phyloP scores from a whole-genome alignment of 225 moss, liverwort and hornwort genomes.

The Thuidium tamariscinum region DNA sequence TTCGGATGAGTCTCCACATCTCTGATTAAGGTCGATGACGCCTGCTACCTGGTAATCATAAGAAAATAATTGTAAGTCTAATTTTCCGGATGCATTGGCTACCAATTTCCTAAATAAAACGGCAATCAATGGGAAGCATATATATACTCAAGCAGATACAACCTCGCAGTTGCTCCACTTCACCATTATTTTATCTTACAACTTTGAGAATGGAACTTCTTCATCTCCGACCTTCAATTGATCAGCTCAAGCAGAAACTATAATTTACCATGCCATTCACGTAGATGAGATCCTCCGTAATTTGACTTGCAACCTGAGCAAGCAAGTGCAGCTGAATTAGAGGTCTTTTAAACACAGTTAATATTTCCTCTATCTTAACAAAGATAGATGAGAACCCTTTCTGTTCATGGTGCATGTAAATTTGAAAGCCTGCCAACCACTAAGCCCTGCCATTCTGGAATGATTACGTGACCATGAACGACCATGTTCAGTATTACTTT shows the following conservation, averaged over 20 bases:
- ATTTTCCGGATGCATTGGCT: background rate
- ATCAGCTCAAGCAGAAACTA: background rate
- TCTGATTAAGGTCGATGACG: conserved; percentile 80
- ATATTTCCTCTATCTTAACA: background rate
- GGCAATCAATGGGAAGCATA: background rate
- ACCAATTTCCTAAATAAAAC: background rate
- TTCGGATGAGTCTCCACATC: conserved; percentile 55
- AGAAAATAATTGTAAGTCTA: background rate
- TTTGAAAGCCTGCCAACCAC: background rate
- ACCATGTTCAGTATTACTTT: background rate
- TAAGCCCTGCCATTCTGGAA: background rate
- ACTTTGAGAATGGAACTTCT: background rate
- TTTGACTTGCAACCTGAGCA: conserved; percentile 44
- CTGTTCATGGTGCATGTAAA: background rate
- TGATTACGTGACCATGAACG: background rate
- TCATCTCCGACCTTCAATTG: background rate
- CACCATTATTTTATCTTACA: background rate
- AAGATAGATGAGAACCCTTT: background rate
- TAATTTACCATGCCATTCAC: conserved; percentile 61
- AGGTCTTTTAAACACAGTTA: background rate
- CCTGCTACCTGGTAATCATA: conserved; percentile 53
- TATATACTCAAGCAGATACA: background rate
- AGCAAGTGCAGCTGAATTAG: background rate
- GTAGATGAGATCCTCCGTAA: conserved; percentile 67
- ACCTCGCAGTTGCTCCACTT: background rate